Conservation (phyloP, 2,329 filamentous ascomycete genomes). For the Cladosporium phlei region DNA sequence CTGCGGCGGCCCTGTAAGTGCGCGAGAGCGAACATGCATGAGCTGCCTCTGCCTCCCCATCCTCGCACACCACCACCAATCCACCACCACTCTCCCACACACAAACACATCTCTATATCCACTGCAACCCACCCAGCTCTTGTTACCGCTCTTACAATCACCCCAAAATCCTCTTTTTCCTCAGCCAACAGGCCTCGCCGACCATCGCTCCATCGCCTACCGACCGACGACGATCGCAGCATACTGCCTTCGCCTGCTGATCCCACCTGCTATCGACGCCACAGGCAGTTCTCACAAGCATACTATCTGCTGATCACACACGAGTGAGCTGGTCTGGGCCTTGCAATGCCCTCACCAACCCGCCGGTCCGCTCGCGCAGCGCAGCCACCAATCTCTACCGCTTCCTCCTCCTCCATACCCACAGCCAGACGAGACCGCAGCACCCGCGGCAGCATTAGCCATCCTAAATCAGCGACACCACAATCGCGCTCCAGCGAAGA, state of each 20-base stretch:
- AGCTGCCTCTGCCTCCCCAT: background rate
- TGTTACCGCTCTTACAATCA: background rate
- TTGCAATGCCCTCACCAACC: slow-evolving; percentile 29
- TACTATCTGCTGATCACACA: background rate
- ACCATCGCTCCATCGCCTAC: background rate
- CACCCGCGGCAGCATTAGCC: slow-evolving; percentile 67
- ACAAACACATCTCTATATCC: background rate
- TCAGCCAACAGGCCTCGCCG: background rate
- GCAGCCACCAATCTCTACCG: slow-evolving; percentile 61
- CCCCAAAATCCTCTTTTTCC: slow-evolving; percentile 5
- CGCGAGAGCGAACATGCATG: slow-evolving; percentile 4
- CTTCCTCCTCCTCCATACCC: slow-evolving; percentile 63
- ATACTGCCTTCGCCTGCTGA: background rate
- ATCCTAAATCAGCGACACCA: slow-evolving; percentile 69
- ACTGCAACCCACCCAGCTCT: slow-evolving; percentile 1
- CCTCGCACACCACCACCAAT: background rate
- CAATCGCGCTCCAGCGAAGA: slow-evolving; percentile 68
- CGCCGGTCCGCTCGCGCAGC: slow-evolving; percentile 79
- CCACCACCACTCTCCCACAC: background rate
- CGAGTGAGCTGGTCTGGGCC: background rate
- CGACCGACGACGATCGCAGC: slow-evolving; percentile 1
- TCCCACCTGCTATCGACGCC: background rate
- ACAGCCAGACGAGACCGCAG: slow-evolving; percentile 62
- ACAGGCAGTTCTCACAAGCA: background rate
- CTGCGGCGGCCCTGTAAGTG: background rate